phyloP scores from a whole-genome alignment of 2,329 filamentous ascomycete species.

The Esteya vermicola region DNA sequence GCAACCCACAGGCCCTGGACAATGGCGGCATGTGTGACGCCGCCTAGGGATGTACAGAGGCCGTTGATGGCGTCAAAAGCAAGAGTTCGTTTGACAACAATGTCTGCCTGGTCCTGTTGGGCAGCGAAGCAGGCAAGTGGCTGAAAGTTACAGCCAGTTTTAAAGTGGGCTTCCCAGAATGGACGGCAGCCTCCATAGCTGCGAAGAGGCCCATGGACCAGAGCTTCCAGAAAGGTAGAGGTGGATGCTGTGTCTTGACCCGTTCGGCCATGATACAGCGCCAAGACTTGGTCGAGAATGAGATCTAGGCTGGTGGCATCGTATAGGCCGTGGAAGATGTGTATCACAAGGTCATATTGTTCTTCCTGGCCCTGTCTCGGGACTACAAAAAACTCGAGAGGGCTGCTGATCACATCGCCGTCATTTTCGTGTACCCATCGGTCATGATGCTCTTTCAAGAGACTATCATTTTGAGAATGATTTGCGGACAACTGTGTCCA shows the following conservation, averaged over 20 bases:
- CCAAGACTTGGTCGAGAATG: slow-evolving; percentile 44
- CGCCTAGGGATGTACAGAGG: slow-evolving; percentile 41
- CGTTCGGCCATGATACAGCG: slow-evolving; percentile 28
- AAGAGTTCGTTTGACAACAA: slow-evolving; percentile 16
- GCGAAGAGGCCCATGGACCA: slow-evolving; percentile 55
- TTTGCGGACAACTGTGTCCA: slow-evolving; percentile 25
- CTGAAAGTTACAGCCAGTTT: slow-evolving; percentile 14
- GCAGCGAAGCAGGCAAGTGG: slow-evolving; percentile 7
- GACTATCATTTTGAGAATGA: slow-evolving; percentile 19
- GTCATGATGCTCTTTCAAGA: slow-evolving; percentile 21
- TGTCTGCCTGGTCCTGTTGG: neutral
- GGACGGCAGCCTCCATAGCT: slow-evolving; percentile 22
- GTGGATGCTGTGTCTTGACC: slow-evolving; percentile 23
- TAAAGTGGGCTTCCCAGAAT: slow-evolving; percentile 57
- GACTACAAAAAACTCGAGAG: slow-evolving; percentile 36
- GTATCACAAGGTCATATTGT: slow-evolving; percentile 33
- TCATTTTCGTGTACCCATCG: slow-evolving; percentile 42
- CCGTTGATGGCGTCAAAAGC: slow-evolving; percentile 30
- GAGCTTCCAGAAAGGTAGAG: slow-evolving; percentile 49
- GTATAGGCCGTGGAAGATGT: slow-evolving; percentile 77
- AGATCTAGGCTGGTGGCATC: slow-evolving; percentile 67
- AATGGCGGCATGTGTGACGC: slow-evolving; percentile 66
- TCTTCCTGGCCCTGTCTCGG: neutral
- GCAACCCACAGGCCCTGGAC: slow-evolving; percentile 62
- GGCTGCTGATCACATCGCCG: slow-evolving; percentile 27